Conservation (phyloP, 495 filamentous ascomycete genomes). For the Talaromyces borbonicus region DNA sequence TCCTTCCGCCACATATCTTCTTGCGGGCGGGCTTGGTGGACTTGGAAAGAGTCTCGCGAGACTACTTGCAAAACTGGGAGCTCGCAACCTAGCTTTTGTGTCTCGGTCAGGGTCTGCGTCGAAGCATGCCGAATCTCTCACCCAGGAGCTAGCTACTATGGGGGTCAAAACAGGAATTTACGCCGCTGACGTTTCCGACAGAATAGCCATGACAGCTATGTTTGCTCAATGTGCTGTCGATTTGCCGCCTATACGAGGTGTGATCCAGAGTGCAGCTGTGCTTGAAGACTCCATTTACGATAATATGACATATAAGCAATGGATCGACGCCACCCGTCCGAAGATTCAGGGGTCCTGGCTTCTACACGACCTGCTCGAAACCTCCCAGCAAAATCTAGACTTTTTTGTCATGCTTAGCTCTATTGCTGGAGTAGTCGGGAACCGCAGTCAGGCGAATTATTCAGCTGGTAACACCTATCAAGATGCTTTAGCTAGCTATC, state of each 20-base stretch:
- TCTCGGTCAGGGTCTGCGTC: conserved; percentile 11
- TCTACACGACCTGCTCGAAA: conserved; percentile 32
- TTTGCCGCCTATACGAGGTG: conserved; percentile 11
- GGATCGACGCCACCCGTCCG: conserved; percentile 28
- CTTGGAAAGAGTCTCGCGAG: conserved; percentile 13
- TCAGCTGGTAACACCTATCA: conserved; percentile 40
- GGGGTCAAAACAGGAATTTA: background rate
- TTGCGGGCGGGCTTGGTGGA: conserved; percentile 22
- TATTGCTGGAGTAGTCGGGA: conserved; percentile 42
- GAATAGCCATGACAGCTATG: background rate
- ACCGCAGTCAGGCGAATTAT: conserved; percentile 47
- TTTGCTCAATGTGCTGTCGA: background rate
- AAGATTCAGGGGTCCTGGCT: conserved; percentile 43
- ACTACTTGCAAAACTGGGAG: conserved; percentile 17
- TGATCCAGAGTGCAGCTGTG: conserved; percentile 12
- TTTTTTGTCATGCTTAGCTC: conserved; percentile 53
- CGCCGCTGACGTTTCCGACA: conserved; percentile 2
- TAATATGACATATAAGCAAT: conserved; percentile 37
- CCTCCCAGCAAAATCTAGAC: conserved; percentile 25
- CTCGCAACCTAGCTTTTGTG: conserved; percentile 17
- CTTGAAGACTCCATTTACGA: conserved; percentile 19
- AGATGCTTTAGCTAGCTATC: conserved; percentile 36
- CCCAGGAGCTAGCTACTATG: conserved; percentile 6
- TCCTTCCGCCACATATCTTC: conserved; percentile 14
- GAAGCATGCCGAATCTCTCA: conserved; percentile 1